Base-by-base conservation (phyloP, 768 basidiomycete genomes). In the Fomitopsis serialis region DNA sequence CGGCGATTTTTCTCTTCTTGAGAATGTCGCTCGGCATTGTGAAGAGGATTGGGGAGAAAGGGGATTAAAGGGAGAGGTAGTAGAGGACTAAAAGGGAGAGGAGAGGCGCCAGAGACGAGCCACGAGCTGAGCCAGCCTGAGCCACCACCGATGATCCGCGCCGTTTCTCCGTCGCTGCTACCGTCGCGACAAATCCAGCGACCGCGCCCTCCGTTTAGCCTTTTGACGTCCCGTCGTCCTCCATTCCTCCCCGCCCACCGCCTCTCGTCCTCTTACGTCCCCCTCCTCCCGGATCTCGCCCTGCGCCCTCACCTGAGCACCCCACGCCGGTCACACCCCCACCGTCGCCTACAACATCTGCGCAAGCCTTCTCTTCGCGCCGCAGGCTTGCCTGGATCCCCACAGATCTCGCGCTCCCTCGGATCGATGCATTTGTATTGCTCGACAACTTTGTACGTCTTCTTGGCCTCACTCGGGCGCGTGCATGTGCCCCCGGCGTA, bases 1-100 rank as follows among this genome's bases (percentile, higher is more conserved):
- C 84, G 45, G 89, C 92, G 58, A 95, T 92, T 76, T 90, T 94
- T 67, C 91, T 78, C 75, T 88, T 88, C 75, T 81, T 88, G 70
- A 89, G 70, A 45, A 70, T 61, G 58, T 72, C 67, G 48, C 65
- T 64, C 45, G 70, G 63, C 70, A 71, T 71, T 58, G 50, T 57
- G 52, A 45, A 45, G 52, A 42, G 55, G 55, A 47, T 52, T 25
- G 55, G 48, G 24, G 44, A 49, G 52, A 13, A 58, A 37, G 35
- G 43, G 42, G 21, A 23, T 45, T 24, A 49, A 45, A 21, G 34
- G 47, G 49, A 32, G 40, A 40, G 21, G 52, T 23, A n/a, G 43
- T 27, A 44, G 50, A 27, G 48, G 43, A 42, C 27, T 43, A 48
- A 42, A 23, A 42, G 36, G 54, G 53, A 42, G 54, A 42, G 54